These are phyloP conservation scores for Suillus subaureus DNA, from an alignment of 768 basidiomycete genomes.

Conservation along the genomic window DNA sequence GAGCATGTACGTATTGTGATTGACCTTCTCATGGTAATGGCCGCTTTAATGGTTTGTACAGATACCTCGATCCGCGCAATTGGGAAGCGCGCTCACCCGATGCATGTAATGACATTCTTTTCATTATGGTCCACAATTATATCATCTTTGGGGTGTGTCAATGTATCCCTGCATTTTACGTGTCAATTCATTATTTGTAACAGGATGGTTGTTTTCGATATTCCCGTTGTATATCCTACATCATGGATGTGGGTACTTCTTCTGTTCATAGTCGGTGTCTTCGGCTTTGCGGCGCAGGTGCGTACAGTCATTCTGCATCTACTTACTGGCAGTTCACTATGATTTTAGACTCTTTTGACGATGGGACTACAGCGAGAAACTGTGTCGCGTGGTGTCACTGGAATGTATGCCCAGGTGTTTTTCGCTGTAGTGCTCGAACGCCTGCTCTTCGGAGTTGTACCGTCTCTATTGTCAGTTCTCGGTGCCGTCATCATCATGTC, in stretches of 20 bases:
- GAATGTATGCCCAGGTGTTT: slow-evolving; percentile 63
- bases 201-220: slow-evolving; percentile 16
- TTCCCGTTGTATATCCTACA: slow-evolving; percentile 20
- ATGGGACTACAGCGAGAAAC: slow-evolving; percentile 66
- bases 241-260: slow-evolving; percentile 19
- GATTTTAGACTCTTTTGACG: slow-evolving; percentile 51
- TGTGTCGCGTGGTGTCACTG: slow-evolving; percentile 62
- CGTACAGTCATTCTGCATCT: neutral
- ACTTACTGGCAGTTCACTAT: neutral
- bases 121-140: slow-evolving; percentile 52
- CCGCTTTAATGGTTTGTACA: slow-evolving; percentile 19
- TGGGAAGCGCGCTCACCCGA: slow-evolving; percentile 72
- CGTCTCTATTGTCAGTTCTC: slow-evolving; percentile 57
- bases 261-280: slow-evolving; percentile 17
- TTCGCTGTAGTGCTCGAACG: slow-evolving; percentile 69
- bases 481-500: slow-evolving; percentile 68
- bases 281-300: slow-evolving; percentile 22
- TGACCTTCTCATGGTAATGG: too few relatives aligned
- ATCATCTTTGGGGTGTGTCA: neutral
- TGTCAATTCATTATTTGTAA: neutral
- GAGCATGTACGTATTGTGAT: slow-evolving; percentile 57
- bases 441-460: slow-evolving; percentile 60
- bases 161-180: neutral
- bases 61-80: slow-evolving; percentile 64
- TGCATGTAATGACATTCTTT: slow-evolving; percentile 74